phyloP scores from a whole-genome alignment of 495 filamentous ascomycete species.

The Podospora appendiculata region DNA sequence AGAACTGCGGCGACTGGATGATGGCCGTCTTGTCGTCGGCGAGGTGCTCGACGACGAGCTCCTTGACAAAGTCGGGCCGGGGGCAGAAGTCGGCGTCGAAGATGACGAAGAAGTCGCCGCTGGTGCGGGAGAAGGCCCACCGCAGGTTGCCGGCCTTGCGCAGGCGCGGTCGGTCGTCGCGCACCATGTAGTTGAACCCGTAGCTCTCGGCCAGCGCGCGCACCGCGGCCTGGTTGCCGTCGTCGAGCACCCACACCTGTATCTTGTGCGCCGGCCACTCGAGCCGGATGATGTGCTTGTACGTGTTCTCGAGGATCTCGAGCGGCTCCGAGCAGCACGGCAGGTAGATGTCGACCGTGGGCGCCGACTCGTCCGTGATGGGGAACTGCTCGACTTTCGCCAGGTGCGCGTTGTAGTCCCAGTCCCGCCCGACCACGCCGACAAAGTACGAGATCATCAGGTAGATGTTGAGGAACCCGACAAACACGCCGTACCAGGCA shows the following conservation, averaged over 20 bases:
- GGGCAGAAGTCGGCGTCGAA: constrained; percentile 29
- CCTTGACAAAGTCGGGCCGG: constrained; percentile 18
- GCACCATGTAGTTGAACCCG: constrained; percentile 25
- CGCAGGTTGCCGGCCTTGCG: constrained; percentile 27
- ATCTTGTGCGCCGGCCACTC: constrained; percentile 21
- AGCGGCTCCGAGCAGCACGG: constrained; percentile 26
- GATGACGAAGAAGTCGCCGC: constrained; percentile 24
- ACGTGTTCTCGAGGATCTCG: constrained; percentile 27
- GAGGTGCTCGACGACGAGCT: constrained; percentile 23
- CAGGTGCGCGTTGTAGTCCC: constrained; percentile 18
- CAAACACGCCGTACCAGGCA: constrained; percentile 26
- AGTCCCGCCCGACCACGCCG: constrained; percentile 21
- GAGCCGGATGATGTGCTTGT: constrained; percentile 20
- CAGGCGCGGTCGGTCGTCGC: constrained; percentile 22
- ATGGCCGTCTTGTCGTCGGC: constrained; percentile 23
- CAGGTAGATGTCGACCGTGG: constrained; percentile 25
- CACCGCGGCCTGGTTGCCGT: constrained; percentile 14
- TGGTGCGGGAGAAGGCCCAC: constrained; percentile 21
- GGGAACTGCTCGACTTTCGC: constrained; percentile 11
- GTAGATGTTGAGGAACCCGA: constrained; percentile 27
- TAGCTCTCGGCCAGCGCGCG: constrained; percentile 14
- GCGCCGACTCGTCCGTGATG: constrained; percentile 21
- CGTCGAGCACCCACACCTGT: constrained; percentile 21
- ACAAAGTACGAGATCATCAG: constrained; percentile 26
- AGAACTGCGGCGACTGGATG: constrained; percentile 23